These are phyloP conservation scores for Nothomitra cinnamomea DNA, from an alignment of 2,329 filamentous ascomycete species.

Conservation along the genomic window DNA sequence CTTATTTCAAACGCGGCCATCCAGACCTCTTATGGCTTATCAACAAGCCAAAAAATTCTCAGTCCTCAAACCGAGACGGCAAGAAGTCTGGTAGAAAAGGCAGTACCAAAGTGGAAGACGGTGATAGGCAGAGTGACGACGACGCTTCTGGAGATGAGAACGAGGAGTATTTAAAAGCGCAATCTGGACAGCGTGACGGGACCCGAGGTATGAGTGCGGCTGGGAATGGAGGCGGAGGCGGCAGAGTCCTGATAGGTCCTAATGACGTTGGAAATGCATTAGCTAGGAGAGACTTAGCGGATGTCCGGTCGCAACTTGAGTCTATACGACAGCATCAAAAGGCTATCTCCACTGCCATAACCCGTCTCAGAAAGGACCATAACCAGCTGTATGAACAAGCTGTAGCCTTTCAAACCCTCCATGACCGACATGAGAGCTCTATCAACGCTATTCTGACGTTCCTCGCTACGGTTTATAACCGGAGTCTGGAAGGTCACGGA, in stretches of 20 bases:
- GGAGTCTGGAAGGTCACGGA: constrained; percentile 73
- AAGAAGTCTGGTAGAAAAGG: constrained; percentile 20
- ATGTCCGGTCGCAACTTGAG: constrained; percentile 63
- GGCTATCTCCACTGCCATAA: constrained; percentile 69
- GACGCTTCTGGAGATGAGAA: constrained; percentile 32
- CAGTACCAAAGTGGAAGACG: constrained; percentile 39
- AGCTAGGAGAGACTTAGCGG: constrained; percentile 55
- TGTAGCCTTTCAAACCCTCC: constrained; percentile 72
- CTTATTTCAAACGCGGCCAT: constrained; percentile 84
- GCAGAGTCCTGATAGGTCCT: constrained; percentile 16
- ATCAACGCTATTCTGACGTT: constrained; percentile 99
- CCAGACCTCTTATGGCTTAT: constrained; percentile 92
- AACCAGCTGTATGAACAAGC: constrained; percentile 78
- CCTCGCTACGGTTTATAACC: constrained; percentile 87
- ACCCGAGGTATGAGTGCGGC: background rate
- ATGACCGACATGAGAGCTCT: constrained; percentile 93
- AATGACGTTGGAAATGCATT: constrained; percentile 29
- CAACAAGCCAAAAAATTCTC: constrained; percentile 75
- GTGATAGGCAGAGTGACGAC: constrained; percentile 61
- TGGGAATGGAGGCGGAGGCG: constrained; percentile 13
- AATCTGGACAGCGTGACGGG: constrained; percentile 1
- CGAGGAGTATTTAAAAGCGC: constrained; percentile 11
- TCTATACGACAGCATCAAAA: constrained; percentile 75
- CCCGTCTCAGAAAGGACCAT: constrained; percentile 67
- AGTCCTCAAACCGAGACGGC: constrained; percentile 33